phyloP scores from a whole-genome alignment of 768 basidiomycete genomes.

The Leccinum subgranulosum region DNA sequence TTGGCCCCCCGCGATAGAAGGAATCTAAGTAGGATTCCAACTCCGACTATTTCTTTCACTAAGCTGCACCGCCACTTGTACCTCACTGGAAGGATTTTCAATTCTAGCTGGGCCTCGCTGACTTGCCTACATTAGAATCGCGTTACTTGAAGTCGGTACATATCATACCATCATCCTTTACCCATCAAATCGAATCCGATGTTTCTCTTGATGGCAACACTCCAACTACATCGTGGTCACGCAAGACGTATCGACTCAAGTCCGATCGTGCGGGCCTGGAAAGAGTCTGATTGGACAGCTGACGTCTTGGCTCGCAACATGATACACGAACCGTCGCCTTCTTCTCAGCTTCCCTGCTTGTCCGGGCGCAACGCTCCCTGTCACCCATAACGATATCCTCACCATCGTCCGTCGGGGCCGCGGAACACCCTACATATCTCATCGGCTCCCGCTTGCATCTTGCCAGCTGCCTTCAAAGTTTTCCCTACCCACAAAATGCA shows the following conservation, averaged over 20 bases:
- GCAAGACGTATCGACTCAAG: neutral
- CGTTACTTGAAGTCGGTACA: neutral
- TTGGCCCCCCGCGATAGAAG: too few species aligned
- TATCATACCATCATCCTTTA: too few species aligned
- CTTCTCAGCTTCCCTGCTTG: neutral
- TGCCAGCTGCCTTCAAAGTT: neutral
- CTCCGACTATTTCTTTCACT: too few species aligned
- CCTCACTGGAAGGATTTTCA: too few species aligned
- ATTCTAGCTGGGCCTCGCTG: too few species aligned
- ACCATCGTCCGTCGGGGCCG: neutral
- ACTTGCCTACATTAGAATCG: neutral
- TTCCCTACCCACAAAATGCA: constrained; percentile 8
- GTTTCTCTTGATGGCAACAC: too few species aligned
- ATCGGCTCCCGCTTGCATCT: neutral
- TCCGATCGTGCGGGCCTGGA: neutral
- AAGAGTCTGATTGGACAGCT: neutral
- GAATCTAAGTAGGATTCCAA: too few species aligned
- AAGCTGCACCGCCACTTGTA: too few species aligned
- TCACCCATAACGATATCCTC: neutral
- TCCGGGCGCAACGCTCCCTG: neutral
- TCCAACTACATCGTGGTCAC: too few species aligned
- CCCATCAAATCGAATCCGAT: too few species aligned
- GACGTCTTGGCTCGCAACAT: constrained; percentile 16
- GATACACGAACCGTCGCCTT: constrained; percentile 1
- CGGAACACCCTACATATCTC: neutral